Evolutionary conservation across 2,329 filamentous ascomycete species (phyloP).

Genomic region (Calonectria henricotiae): DNA sequence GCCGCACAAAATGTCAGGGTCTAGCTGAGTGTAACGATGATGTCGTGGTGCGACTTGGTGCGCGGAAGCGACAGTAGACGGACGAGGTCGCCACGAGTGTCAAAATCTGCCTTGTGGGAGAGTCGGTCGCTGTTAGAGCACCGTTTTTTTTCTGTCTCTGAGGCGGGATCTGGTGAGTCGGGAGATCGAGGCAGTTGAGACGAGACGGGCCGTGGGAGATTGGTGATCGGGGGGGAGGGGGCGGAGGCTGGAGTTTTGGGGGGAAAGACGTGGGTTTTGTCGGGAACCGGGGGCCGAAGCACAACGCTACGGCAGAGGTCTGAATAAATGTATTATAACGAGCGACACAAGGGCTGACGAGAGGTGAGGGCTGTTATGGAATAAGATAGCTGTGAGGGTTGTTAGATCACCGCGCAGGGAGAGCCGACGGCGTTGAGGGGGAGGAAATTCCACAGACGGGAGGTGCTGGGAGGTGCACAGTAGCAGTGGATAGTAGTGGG

Average conservation of each 20-base stretch:
- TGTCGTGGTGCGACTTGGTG: constrained; percentile 31
- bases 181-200: constrained; percentile 12
- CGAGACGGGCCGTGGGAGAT: constrained; percentile 26
- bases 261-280: constrained; percentile 28
- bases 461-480: constrained; percentile 33
- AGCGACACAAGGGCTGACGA: constrained; percentile 48
- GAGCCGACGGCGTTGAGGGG: constrained; percentile 39
- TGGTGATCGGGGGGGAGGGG: constrained; percentile 35
- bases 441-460: constrained; percentile 42
- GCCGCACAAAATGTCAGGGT: constrained; percentile 27
- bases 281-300: constrained; percentile 46
- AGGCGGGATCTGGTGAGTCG: constrained; percentile 9
- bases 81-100: constrained; percentile 20
- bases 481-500: constrained; percentile 30
- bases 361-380: constrained; percentile 40
- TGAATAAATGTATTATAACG: constrained; percentile 43
- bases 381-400: constrained; percentile 39
- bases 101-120: constrained; percentile 21
- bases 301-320: constrained; percentile 43
- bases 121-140: constrained; percentile 29
- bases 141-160: constrained; percentile 22
- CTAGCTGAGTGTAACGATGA: constrained; percentile 32
- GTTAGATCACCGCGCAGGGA: constrained; percentile 36
- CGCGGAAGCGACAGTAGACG: constrained; percentile 21
- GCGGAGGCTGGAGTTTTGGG: constrained; percentile 27